Conservation (phyloP, 2,329 filamentous ascomycete species). For the Fusarium napiforme region DNA sequence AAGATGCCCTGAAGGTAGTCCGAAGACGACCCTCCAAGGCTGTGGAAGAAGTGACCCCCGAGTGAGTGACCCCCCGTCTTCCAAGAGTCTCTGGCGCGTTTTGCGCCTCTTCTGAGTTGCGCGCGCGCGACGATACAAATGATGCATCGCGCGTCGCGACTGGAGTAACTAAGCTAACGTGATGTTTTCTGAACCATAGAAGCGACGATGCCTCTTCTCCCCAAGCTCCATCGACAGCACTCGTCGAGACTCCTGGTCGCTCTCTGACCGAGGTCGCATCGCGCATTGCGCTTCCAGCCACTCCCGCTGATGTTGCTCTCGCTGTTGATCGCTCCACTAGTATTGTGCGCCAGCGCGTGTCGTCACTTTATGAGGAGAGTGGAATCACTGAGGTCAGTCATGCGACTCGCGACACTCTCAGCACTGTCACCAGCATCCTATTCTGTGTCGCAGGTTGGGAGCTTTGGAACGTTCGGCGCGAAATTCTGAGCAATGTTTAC, state of each 20-base stretch:
- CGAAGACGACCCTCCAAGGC: conserved; percentile 59
- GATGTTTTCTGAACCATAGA: conserved; percentile 26
- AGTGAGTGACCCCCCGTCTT: conserved; percentile 53
- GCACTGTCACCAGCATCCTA: conserved; percentile 78
- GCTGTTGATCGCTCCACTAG: conserved; percentile 78
- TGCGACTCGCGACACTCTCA: conserved; percentile 74
- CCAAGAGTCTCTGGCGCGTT: conserved; percentile 18
- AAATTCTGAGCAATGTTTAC: conserved; percentile 77
- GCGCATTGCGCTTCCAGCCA: conserved; percentile 80
- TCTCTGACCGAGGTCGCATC: conserved; percentile 63
- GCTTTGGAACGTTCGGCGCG: conserved; percentile 73
- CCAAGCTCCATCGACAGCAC: conserved; percentile 55
- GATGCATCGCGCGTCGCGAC: conserved; percentile 4
- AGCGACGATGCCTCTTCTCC: conserved; percentile 45
- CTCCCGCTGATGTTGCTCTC: conserved; percentile 80
- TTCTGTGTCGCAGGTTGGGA: conserved; percentile 76
- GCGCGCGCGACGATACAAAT: conserved; percentile 7
- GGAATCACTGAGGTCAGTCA: conserved; percentile 74
- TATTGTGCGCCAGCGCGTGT: conserved; percentile 73
- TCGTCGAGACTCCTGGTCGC: conserved; percentile 62
- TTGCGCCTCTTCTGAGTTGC: conserved; percentile 10
- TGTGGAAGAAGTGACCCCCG: conserved; percentile 57
- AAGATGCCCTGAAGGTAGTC: conserved; percentile 56
- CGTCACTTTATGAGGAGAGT: conserved; percentile 71
- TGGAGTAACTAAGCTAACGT: conserved; percentile 27